Evolutionary conservation across 805 yeast genomes (phyloP), one percentile per base, ranked within the genome.

Genomic region (Torulaspora microellipsoides): DNA sequence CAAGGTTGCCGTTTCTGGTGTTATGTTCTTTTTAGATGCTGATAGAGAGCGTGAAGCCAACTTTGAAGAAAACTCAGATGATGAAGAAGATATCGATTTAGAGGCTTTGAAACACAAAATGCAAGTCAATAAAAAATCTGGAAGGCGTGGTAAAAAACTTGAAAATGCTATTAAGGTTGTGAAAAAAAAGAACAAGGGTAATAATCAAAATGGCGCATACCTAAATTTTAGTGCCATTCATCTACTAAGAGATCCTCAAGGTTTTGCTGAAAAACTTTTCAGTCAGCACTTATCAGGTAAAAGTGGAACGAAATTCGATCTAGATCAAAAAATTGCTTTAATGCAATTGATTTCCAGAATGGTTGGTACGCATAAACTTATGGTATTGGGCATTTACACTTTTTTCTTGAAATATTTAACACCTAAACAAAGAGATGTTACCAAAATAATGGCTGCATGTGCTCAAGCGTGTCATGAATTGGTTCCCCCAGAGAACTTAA

Each of bases 391-490:
- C 4, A 70, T 93, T 29, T 93, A 93, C 66, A 83, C 97, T 0
- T 89, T 78, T 60, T 82, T 93, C 68, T 68, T 91, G 61, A 89
- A 89, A 59, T 93, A 85, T 61, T 72, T 93, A 55, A 90, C 96
- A 1, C 98, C 99, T 38, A 91, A 91, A 64, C 98, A 93, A 67
- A 72, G 80, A 45, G 85, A 91, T 55, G 99, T 93, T 34, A 93
- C 99, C 0, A 95, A 88, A 64, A 83, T 93, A 52, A 79, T 93
- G 87, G 98, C 99, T 7, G 95, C 98, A 3, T 75, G 86, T 37
- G 99, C 99, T 0, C 99, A 93, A 71, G 88, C 98, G 0, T 78
- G 95, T 23, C 99, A 93, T 62, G 98, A 93, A 59, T 72, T 93
- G 58, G 96, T 93, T 7, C 99, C 99, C 20, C 99, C 99, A 5